Conservation (phyloP, 108 stramenopile genomes). For the Skeletonema menzelii region DNA sequence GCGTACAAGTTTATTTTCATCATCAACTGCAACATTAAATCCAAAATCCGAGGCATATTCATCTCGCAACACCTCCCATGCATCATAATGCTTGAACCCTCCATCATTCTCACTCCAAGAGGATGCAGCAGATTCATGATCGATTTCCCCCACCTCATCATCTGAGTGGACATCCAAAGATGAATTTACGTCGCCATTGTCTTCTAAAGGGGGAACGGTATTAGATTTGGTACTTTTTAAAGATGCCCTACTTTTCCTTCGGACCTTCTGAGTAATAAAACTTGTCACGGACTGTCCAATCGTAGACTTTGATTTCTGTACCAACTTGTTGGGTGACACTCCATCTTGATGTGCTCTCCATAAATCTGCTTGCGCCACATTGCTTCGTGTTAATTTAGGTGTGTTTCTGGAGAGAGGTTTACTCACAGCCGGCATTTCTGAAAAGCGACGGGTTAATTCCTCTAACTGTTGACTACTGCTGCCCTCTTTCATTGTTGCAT, state of each 20-base stretch:
- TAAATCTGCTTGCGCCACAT: conserved; percentile 10
- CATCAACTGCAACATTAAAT: conserved; percentile 55
- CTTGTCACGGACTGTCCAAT: neutral
- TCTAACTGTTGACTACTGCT: neutral
- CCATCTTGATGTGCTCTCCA: conserved; percentile 42
- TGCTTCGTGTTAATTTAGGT: conserved; percentile 2
- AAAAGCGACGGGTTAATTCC: neutral
- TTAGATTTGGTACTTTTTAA: neutral
- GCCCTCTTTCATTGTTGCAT: neutral
- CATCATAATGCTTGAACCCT: conserved; percentile 53
- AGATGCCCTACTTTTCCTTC: neutral
- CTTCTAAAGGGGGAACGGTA: neutral
- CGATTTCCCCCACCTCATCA: conserved; percentile 18
- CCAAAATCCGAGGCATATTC: conserved; percentile 79
- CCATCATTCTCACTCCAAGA: conserved; percentile 37
- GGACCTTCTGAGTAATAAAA: neutral
- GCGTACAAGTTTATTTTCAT: conserved; percentile 17
- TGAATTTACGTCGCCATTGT: conserved; percentile 5
- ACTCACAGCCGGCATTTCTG: neutral
- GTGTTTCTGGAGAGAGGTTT: neutral
- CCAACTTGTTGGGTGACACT: conserved; percentile 10
- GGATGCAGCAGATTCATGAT: conserved; percentile 35
- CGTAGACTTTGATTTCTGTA: neutral
- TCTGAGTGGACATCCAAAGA: conserved; percentile 18
- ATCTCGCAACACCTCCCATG: conserved; percentile 75